A percentile compares a stretch with the other conserved stretches of the same genome.
phyloP scores from a whole-genome alignment of 495 filamentous ascomycete species.

The Xylaria bambusicola region DNA sequence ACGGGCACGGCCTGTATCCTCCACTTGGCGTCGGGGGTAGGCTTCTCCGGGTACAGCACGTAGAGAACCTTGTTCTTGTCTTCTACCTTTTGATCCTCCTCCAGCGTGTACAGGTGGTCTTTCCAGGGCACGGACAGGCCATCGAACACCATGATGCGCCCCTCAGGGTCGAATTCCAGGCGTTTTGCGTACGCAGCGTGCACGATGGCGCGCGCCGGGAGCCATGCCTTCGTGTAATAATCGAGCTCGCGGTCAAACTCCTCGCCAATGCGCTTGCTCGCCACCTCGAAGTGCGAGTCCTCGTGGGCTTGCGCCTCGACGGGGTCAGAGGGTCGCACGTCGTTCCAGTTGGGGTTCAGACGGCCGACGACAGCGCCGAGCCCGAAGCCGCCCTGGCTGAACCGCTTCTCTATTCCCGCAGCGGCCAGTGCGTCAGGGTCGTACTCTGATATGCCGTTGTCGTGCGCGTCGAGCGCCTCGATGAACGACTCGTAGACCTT shows the following conservation, averaged over 20 bases:
- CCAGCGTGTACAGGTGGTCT: slow-evolving; percentile 89
- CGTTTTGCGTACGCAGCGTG: slow-evolving; percentile 68
- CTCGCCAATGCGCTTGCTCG: slow-evolving; percentile 79
- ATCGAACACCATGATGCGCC: slow-evolving; percentile 78
- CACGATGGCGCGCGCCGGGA: slow-evolving; percentile 82
- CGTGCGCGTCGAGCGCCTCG: slow-evolving; percentile 94
- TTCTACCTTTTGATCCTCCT: slow-evolving; percentile 56
- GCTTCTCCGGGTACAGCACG: slow-evolving; percentile 88
- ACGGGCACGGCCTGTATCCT: slow-evolving; percentile 85
- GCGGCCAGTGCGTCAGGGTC: slow-evolving; percentile 62
- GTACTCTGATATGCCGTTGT: slow-evolving; percentile 89
- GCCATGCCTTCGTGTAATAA: slow-evolving; percentile 73
- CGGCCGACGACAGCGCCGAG: slow-evolving; percentile 81
- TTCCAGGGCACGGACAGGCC: slow-evolving; percentile 84
- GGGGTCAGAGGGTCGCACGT: slow-evolving; percentile 46
- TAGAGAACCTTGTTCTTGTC: slow-evolving; percentile 66
- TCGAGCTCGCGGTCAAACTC: slow-evolving; percentile 77
- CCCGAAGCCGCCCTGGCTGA: slow-evolving; percentile 77
- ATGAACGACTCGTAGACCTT: slow-evolving; percentile 94
- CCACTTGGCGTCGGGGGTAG: slow-evolving; percentile 74
- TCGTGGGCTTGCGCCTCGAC: slow-evolving; percentile 70
- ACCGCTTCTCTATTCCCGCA: slow-evolving; percentile 73
- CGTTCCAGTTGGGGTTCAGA: slow-evolving; percentile 74
- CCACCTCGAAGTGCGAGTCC: slow-evolving; percentile 74
- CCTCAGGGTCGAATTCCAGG: slow-evolving; percentile 64